Base-by-base conservation (phyloP, 257 asterid genomes). In the Penstemon davidsonii region DNA sequence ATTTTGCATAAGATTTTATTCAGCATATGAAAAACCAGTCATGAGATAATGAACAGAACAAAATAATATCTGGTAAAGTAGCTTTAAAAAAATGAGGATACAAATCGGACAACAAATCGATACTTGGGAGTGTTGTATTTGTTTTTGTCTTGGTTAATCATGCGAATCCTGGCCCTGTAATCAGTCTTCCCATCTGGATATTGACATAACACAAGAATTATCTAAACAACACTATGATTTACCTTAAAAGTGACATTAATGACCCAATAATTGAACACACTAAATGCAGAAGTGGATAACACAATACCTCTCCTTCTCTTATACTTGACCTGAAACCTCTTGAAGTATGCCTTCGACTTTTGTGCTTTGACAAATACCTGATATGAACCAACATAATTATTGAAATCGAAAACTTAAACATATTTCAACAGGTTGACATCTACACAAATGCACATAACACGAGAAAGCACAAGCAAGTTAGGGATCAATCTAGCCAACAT, bases 71-170 rank as follows among this genome's bases (percentile, higher is more conserved):
- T 25, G 33, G 57, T 52, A 52, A 58, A 38, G 0, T 36, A 19
- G 5, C 13, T 9, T 4, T 36, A 36, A 10, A 3, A 15, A 68
- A n/a, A 60, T 10, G 39, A 80, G 94, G 94, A 87, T 87, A 85
- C 95, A 64, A 88, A 84, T 81, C 89, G 76, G 63, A 86, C 91
- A 46, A 86, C 87, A 49, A 84, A 83, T 6, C 96, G 83, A 36
- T 82, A 88, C 77, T 86, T 88, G 3, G 93, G 93, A 49, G 96
- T 88, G 63, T 88, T 86, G 74, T 86, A 86, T 75, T 88, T 88
- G 69, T 88, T 88, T 63, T 82, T 86, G 68, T 88, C 96, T 68
- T 86, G 93, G 60, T 86, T 86, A 76, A 88, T 88, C 45, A 86
- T 80, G 4, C 91, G 86, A 61, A 76, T 84, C 80, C 93, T 84